These are phyloP conservation scores for Passalora sequoiae DNA, from an alignment of 2,329 filamentous ascomycete genomes.

Conservation along the genomic window DNA sequence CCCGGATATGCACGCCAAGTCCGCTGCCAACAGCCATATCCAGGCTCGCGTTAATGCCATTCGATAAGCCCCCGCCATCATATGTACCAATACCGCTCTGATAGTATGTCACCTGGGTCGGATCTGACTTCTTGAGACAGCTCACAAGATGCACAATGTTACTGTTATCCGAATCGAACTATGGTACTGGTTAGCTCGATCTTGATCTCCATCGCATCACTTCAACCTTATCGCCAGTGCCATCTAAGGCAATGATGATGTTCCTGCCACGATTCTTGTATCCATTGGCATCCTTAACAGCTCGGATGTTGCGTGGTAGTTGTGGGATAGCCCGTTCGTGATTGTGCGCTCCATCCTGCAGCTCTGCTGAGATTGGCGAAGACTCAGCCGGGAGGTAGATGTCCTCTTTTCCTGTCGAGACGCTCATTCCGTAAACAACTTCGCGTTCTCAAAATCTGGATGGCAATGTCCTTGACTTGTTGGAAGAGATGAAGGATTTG, in stretches of 20 bases:
- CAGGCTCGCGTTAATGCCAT: constrained; percentile 37
- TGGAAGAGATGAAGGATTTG: too few species aligned
- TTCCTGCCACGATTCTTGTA: constrained; percentile 27
- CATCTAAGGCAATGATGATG: constrained; percentile 42
- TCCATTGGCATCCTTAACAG: constrained; percentile 24
- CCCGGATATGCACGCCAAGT: constrained; percentile 37
- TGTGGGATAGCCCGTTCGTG: constrained; percentile 6
- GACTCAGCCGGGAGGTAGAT: background rate
- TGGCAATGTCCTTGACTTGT: background rate
- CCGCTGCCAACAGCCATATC: constrained; percentile 44
- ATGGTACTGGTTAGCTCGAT: too few species aligned
- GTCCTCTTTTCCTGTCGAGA: background rate
- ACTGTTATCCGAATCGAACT: constrained; percentile 42
- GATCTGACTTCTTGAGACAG: constrained; percentile 42
- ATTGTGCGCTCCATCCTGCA: background rate
- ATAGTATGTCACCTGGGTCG: constrained; percentile 38
- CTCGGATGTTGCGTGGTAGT: constrained; percentile 30
- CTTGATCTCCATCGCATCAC: too few species aligned
- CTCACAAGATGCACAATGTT: constrained; percentile 44
- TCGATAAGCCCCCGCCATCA: constrained; percentile 36
- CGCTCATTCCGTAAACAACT: too few species aligned
- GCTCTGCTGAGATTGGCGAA: background rate
- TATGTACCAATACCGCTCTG: constrained; percentile 47
- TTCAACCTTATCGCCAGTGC: constrained; percentile 40
- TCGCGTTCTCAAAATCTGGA: too few species aligned